Base-by-base conservation (phyloP, 805 yeast species). In the Pichia thaimueangensis region DNA sequence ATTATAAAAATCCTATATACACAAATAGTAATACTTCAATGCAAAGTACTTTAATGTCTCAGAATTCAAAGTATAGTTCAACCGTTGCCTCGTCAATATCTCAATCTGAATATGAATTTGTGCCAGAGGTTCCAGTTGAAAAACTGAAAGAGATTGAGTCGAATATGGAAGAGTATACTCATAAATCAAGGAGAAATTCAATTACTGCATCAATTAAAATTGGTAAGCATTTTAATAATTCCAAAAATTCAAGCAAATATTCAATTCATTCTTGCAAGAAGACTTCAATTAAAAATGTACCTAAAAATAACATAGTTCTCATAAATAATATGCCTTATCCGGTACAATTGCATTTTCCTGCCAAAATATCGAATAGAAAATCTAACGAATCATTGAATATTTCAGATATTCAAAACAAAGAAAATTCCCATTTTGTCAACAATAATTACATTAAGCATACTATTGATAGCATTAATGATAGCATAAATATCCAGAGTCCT, bases 281-380 rank as follows among this genome's bases (percentile, higher is more conserved):
- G 29, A 39, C 42, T 4, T 21, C 41, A 15, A 16, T 43, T 6
- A 43, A 17, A 17, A 33, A n/a, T 19, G 41, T 39, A 2, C 24
- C 29, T 4, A 39, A 37, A 16, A 46, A 49, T 11, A 48, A 47
- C 15, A 57, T 51, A 31, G 42, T 58, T 12, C 43, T 57, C 36
- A 43, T 58, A 17, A 47, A 59, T 34, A 58, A 55, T 5, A 36
- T 58, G 6, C 64, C 64, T 3, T 59, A 49, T 43, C 64, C 64
- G 6, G 30, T 48, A 9, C 54, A 52, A 28, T 47, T 59, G 13
- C 49, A 47, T 2, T 58, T 59, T 25, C 64, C 64, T 0, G 45
- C 49, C 20, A 59, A 59, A 42, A 57, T 59, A 10, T 51, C 62
- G 5, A 29, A 37, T 11, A 39, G 37, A 33, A 22, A 30, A 16